Percentiles rank a stretch among this genome's conserved stretches.
Evolutionary conservation across 495 filamentous ascomycete genomes (phyloP).

Genomic region (Poronia punctata): DNA sequence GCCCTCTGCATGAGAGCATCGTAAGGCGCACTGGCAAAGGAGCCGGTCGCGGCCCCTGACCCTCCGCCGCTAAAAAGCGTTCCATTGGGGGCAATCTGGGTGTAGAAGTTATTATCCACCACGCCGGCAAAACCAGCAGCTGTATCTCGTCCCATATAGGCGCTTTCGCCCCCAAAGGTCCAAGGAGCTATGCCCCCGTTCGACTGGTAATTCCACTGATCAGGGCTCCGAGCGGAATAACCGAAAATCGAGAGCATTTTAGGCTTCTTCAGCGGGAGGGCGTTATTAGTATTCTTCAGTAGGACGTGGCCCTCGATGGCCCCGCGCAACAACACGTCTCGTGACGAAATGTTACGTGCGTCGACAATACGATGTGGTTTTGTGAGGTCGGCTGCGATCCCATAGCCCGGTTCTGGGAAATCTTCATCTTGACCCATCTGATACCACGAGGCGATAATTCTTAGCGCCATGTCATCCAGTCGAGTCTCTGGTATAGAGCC

Average conservation of each 20-base stretch:
- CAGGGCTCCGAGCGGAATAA: conserved; percentile 17
- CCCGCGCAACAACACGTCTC: conserved; percentile 17
- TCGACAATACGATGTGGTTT: conserved; percentile 35
- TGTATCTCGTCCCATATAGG: conserved; percentile 1
- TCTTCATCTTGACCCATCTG: conserved; percentile 31
- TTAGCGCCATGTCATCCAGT: conserved; percentile 36
- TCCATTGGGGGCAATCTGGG: conserved; percentile 20
- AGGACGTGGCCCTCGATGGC: conserved; percentile 39
- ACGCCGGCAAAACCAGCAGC: conserved; percentile 6
- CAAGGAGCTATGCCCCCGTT: conserved; percentile 4
- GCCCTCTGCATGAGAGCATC: conserved; percentile 39
- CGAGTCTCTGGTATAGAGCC: conserved; percentile 31
- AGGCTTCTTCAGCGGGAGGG: conserved; percentile 37
- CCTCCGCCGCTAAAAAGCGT: conserved; percentile 42
- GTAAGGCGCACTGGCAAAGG: conserved; percentile 39
- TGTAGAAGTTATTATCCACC: conserved; percentile 2
- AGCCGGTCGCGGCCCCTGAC: conserved; percentile 39
- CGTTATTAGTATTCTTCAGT: conserved; percentile 41
- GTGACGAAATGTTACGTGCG: conserved; percentile 23
- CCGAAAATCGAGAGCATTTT: conserved; percentile 24
- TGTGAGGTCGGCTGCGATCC: conserved; percentile 39
- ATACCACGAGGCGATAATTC: conserved; percentile 40
- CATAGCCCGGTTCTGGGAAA: conserved; percentile 27
- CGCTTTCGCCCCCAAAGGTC: conserved; percentile 11
- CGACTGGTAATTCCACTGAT: conserved; percentile 6